Evolutionary conservation across 1,284 basidiomycete genomes (phyloP), one percentile per base, ranked within the genome.

Genomic region (Trametes hirsuta): DNA sequence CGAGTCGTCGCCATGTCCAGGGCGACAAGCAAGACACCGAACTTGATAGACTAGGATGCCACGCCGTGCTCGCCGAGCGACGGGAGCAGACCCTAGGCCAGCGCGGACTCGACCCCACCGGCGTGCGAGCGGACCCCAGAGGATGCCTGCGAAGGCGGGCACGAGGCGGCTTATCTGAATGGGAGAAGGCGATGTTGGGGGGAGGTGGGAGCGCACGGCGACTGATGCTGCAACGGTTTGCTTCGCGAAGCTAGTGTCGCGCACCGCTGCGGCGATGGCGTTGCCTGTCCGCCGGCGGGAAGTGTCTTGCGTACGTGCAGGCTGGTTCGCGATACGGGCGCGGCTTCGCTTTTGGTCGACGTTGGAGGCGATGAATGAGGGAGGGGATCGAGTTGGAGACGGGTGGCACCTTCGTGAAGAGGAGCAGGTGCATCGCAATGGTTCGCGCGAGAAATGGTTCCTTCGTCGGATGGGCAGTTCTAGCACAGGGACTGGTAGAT

Each of bases 101-200:
- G 25, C 52, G 36, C 46, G 47, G 57, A 50, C 51, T 53, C 18
- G 59, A 53, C 45, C 42, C 51, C 44, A 40, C 54, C 22, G 45
- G 49, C 59, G 40, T 53, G 53, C 44, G 53, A 61, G 48, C 50
- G 39, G n/a, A 9, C 12, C 51, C 45, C 10, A 21, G 48, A 24
- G 25, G 36, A 55, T 39, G 46, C 18, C 36, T 41, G 25, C 2
- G 46, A 53, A 41, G 51, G 56, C 44, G 46, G 21, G 25, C 61
- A 62, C 61, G 61, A 62, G 61, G 61, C 56, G 36, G 49, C 55
- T 62, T 62, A 62, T 62, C 61, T 62, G 53, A 55, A 62, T 62
- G 48, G 35, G 24, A 58, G 61, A 62, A 62, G 49, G 49, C 34
- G 12, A 12, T 36, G 14, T 50, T 47, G 41, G 52, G 34, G 47